Conservation (phyloP, 73 alveolate genomes). For the Uronychia setigera region DNA sequence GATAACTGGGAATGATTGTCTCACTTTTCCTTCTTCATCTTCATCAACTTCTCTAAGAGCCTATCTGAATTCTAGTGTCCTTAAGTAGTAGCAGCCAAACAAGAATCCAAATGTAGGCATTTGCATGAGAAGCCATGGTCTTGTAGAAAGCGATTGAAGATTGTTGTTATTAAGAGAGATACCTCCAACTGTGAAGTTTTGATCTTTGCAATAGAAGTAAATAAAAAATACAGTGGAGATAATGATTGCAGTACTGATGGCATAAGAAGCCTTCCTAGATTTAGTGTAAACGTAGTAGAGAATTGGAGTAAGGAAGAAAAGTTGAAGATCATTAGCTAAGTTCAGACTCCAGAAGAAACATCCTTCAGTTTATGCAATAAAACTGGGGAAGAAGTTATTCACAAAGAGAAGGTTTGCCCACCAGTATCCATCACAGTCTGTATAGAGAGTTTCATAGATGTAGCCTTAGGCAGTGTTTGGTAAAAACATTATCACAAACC, state of each 20-base stretch:
- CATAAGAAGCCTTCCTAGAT: constrained; percentile 13
- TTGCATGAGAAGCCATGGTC: neutral
- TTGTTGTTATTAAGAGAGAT: neutral
- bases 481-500: constrained; percentile 10
- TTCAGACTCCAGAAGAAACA: constrained; percentile 22
- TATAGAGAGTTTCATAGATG: neutral
- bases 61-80: neutral
- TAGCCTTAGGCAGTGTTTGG: neutral
- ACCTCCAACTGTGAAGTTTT: neutral
- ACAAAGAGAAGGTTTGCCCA: constrained; percentile 14
- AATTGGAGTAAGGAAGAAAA: constrained; percentile 5
- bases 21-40: neutral
- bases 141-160: neutral
- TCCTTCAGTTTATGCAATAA: neutral
- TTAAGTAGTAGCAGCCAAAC: neutral
- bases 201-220: neutral
- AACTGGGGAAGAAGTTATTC: constrained; percentile 5
- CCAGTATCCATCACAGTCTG: constrained; percentile 14
- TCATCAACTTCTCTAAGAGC: neutral
- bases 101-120: neutral
- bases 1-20: neutral
- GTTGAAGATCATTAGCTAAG: constrained; percentile 7
- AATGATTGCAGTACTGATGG: neutral
- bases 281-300: neutral
- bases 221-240: neutral